phyloP scores from a whole-genome alignment of 1,139 yeast genomes.

The Yamadazyma siamensis region DNA sequence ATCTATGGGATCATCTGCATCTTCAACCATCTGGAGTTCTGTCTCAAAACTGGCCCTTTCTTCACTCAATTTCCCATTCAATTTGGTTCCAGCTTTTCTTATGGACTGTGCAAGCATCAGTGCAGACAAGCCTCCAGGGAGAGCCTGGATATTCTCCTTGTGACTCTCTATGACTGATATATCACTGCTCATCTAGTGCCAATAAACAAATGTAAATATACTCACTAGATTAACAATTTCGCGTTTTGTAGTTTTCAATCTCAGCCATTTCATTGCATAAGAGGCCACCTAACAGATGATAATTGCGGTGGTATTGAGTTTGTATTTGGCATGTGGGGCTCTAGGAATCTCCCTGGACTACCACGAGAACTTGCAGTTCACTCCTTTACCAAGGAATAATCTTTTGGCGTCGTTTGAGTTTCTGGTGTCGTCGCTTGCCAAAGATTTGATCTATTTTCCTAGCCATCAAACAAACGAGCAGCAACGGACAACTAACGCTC shows the following conservation, averaged over 20 bases:
- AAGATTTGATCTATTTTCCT: slow-evolving; percentile 27
- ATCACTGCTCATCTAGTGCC: slow-evolving; percentile 1
- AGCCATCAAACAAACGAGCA: slow-evolving; percentile 5
- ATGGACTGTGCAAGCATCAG: slow-evolving; percentile 50
- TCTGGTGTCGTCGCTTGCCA: slow-evolving; percentile 49
- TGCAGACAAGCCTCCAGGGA: slow-evolving; percentile 70
- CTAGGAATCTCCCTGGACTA: slow-evolving; percentile 12
- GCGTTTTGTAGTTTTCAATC: slow-evolving; percentile 1
- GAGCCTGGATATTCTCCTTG: slow-evolving; percentile 78
- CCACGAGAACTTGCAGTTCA: slow-evolving; percentile 56
- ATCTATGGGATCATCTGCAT: slow-evolving; percentile 79
- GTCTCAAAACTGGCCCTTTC: slow-evolving; percentile 42
- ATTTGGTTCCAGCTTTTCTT: slow-evolving; percentile 14
- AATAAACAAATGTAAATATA: not conserved
- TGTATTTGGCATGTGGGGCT: slow-evolving; percentile 2
- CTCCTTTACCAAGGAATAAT: slow-evolving; percentile 70
- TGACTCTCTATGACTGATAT: slow-evolving; percentile 60
- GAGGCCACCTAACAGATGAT: slow-evolving; percentile 1
- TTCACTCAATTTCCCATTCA: slow-evolving; percentile 18
- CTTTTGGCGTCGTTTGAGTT: slow-evolving; percentile 69
- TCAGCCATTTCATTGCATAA: not conserved
- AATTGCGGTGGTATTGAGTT: not conserved
- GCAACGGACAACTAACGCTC: slow-evolving; percentile 25
- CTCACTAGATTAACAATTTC: not conserved
- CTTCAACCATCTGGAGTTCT: slow-evolving; percentile 44